phyloP scores from a whole-genome alignment of 208 protist genomes.

The Leishmania gerbilli region DNA sequence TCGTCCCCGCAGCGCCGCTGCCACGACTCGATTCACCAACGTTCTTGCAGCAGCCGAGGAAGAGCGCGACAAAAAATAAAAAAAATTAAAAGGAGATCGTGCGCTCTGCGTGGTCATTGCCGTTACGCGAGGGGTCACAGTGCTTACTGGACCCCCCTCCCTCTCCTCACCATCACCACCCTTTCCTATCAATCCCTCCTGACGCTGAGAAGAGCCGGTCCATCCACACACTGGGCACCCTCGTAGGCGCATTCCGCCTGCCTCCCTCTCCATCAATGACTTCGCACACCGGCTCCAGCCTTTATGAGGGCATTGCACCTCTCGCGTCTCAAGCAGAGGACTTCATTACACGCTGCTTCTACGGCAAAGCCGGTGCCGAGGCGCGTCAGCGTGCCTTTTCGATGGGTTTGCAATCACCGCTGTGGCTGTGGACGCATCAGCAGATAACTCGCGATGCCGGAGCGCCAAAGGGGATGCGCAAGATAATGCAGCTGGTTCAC shows the following conservation, averaged over 20 bases:
- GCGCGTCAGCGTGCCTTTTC: conserved; percentile 34
- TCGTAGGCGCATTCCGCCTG: conserved; percentile 1
- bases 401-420: conserved; percentile 73
- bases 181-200: too few relatives aligned
- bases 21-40: neutral
- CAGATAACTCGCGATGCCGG: conserved; percentile 25
- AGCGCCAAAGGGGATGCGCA: conserved; percentile 47
- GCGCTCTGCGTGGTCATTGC: neutral
- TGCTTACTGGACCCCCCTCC: neutral
- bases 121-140: neutral
- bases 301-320: conserved; percentile 27
- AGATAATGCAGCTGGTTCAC: conserved; percentile 53
- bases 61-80: neutral
- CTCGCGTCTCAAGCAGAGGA: conserved; percentile 52
- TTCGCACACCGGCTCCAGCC: conserved; percentile 11
- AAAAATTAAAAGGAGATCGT: neutral
- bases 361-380: conserved; percentile 35
- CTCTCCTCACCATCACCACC: too few relatives aligned
- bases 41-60: neutral
- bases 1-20: too few relatives aligned
- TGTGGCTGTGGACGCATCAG: conserved; percentile 86
- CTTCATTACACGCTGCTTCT: conserved; percentile 70
- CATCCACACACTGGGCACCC: neutral
- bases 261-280: conserved; percentile 4
- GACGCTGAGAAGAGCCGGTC: neutral